Conservation (phyloP, 148 eudicot species). For the Chenopodium quinoa region DNA sequence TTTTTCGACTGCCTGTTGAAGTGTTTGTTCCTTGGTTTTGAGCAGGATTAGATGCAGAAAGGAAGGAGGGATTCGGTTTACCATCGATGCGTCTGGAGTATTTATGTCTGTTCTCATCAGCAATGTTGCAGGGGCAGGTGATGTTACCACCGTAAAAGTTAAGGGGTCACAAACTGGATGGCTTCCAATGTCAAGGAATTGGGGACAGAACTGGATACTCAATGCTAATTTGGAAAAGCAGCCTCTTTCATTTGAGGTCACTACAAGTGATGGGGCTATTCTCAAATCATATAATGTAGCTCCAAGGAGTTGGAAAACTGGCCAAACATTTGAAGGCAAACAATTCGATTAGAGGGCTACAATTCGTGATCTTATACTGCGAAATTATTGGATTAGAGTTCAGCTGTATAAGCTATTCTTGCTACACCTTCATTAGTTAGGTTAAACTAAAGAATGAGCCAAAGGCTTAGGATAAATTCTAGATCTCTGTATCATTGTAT, state of each 20-base stretch:
- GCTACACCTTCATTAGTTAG: slow-evolving; percentile 11
- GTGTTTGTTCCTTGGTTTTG: not conserved
- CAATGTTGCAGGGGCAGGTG: slow-evolving; percentile 88
- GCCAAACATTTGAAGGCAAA: slow-evolving; percentile 84
- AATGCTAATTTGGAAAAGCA: slow-evolving; percentile 80
- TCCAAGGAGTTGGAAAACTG: slow-evolving; percentile 64
- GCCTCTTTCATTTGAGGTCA: slow-evolving; percentile 84
- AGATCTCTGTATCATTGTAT: slow-evolving; percentile 20
- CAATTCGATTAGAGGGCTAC: slow-evolving; percentile 44
- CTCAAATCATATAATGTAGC: slow-evolving; percentile 72
- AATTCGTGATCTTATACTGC: slow-evolving; percentile 2
- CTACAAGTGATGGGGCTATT: slow-evolving; percentile 70
- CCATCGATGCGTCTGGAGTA: slow-evolving; percentile 65
- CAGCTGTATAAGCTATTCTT: not conserved
- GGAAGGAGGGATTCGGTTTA: slow-evolving; percentile 82
- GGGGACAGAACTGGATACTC: slow-evolving; percentile 97
- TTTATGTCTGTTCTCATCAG: slow-evolving; percentile 76
- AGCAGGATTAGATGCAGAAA: slow-evolving; percentile 81
- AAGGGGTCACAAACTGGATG: slow-evolving; percentile 93
- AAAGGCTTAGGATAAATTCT: slow-evolving; percentile 16
- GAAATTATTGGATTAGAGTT: not conserved
- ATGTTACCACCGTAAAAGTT: slow-evolving; percentile 42
- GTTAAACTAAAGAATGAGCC: slow-evolving; percentile 17
- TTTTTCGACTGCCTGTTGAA: not conserved
- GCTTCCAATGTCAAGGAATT: slow-evolving; percentile 88